Evolutionary conservation across 2,329 filamentous ascomycete genomes (phyloP).

Genomic region (Neofusicoccum parvum): DNA sequence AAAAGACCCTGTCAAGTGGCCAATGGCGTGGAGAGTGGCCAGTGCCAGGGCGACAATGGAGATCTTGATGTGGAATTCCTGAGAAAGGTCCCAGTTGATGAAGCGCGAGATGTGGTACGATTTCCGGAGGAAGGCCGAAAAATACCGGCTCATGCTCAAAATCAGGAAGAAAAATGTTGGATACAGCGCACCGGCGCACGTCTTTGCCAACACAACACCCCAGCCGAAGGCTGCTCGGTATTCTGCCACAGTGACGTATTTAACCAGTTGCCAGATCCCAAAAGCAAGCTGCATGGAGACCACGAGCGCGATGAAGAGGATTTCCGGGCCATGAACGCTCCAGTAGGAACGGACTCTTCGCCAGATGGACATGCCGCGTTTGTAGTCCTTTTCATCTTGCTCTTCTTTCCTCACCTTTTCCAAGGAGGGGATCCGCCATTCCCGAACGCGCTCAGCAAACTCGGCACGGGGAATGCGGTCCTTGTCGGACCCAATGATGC

Average conservation of each 20-base stretch:
- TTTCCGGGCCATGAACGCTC: conserved; percentile 58
- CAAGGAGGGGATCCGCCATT: conserved; percentile 53
- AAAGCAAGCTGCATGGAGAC: conserved; percentile 53
- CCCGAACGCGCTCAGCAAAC: conserved; percentile 48
- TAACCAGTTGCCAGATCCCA: conserved; percentile 59
- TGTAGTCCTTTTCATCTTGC: conserved; percentile 50
- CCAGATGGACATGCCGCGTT: conserved; percentile 49
- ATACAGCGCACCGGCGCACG: conserved; percentile 57
- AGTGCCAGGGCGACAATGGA: conserved; percentile 54
- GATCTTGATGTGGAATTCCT: conserved; percentile 60
- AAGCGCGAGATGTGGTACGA: conserved; percentile 57
- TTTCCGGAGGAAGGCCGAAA: conserved; percentile 56
- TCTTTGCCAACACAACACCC: conserved; percentile 60
- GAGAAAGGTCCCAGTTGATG: conserved; percentile 60
- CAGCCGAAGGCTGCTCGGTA: conserved; percentile 57
- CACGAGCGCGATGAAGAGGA: conserved; percentile 54
- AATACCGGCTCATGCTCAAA: conserved; percentile 60
- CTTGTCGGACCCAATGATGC: conserved; percentile 49
- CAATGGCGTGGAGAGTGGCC: conserved; percentile 57
- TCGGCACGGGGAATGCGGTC: conserved; percentile 50
- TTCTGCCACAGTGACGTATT: conserved; percentile 49
- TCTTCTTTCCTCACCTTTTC: conserved; percentile 52
- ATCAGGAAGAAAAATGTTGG: conserved; percentile 62
- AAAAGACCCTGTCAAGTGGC: conserved; percentile 58
- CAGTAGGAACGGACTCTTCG: conserved; percentile 56